Conservation (phyloP, 805 yeast genomes). For the Candida michaelii region DNA sequence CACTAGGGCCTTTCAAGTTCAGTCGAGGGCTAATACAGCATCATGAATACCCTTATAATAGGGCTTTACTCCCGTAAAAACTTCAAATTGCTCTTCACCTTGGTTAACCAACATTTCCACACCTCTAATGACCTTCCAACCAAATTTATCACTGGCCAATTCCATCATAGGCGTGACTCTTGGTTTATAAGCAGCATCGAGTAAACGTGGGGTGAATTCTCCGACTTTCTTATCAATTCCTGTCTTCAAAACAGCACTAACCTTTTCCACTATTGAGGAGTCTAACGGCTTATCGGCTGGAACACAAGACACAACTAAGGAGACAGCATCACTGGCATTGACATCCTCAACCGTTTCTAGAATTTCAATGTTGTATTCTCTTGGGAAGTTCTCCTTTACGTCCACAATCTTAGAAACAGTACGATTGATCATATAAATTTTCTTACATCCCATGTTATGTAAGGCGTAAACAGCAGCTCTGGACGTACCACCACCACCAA, state of each 20-base stretch:
- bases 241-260: slow-evolving; percentile 48
- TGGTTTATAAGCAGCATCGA: slow-evolving; percentile 97
- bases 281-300: slow-evolving; percentile 81
- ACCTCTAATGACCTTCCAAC: slow-evolving; percentile 88
- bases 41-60: slow-evolving; percentile 61
- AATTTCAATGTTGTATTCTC: slow-evolving; percentile 55
- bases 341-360: slow-evolving; percentile 52
- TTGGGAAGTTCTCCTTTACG: slow-evolving; percentile 61
- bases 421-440: slow-evolving; percentile 79
- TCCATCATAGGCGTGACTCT: slow-evolving; percentile 82
- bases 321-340: slow-evolving; percentile 44
- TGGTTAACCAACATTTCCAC: slow-evolving; percentile 90
- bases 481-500: slow-evolving; percentile 98
- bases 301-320: slow-evolving; percentile 72
- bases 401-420: slow-evolving; percentile 64
- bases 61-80: slow-evolving; percentile 69
- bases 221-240: slow-evolving; percentile 30
- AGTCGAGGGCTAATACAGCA: slow-evolving; percentile 44
- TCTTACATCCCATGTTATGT: slow-evolving; percentile 70
- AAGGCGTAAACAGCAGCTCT: slow-evolving; percentile 92
- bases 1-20: neutral
- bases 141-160: slow-evolving; percentile 58
- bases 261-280: slow-evolving; percentile 41
- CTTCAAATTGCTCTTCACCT: slow-evolving; percentile 82
- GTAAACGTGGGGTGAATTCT: slow-evolving; percentile 53